These are phyloP conservation scores for Paraphoma chrysanthemicola DNA, from an alignment of 2,329 filamentous ascomycete species.

Conservation along the genomic window DNA sequence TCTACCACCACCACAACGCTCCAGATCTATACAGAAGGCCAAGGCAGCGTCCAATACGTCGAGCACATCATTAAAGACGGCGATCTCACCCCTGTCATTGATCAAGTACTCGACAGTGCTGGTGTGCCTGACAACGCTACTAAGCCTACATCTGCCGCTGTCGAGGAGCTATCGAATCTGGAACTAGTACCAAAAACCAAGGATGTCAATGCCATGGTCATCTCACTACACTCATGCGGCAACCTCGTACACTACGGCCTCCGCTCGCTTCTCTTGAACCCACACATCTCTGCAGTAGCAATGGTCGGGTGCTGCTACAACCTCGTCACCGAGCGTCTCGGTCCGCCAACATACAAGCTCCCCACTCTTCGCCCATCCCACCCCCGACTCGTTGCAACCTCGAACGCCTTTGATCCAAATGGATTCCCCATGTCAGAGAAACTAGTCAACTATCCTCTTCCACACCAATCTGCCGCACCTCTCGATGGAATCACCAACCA, in stretches of 20 bases:
- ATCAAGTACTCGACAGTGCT: slow-evolving; percentile 62
- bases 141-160: slow-evolving; percentile 25
- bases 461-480: slow-evolving; percentile 15
- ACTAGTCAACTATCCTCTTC: slow-evolving; percentile 60
- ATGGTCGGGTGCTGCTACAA: slow-evolving; percentile 99
- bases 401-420: slow-evolving; percentile 79
- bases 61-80: slow-evolving; percentile 77
- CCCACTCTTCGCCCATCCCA: slow-evolving; percentile 79
- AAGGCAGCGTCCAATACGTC: slow-evolving; percentile 78
- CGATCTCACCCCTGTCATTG: slow-evolving; percentile 72
- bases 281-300: slow-evolving; percentile 84
- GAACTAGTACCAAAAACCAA: slow-evolving; percentile 36
- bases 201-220: slow-evolving; percentile 72
- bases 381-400: slow-evolving; percentile 70
- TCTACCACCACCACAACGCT: slow-evolving; percentile 40
- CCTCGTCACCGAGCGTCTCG: slow-evolving; percentile 86
- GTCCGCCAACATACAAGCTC: slow-evolving; percentile 85
- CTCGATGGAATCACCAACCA: slow-evolving; percentile 12
- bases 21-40: slow-evolving; percentile 62
- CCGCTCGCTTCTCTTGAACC: slow-evolving; percentile 83
- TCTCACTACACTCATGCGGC: slow-evolving; percentile 96
- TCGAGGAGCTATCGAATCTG: slow-evolving; percentile 33
- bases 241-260: slow-evolving; percentile 97
- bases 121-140: slow-evolving; percentile 32
- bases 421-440: slow-evolving; percentile 91